These are phyloP conservation scores for Magnolia sinica DNA, from an alignment of 164 flowering plant genomes.

Conservation along the genomic window DNA sequence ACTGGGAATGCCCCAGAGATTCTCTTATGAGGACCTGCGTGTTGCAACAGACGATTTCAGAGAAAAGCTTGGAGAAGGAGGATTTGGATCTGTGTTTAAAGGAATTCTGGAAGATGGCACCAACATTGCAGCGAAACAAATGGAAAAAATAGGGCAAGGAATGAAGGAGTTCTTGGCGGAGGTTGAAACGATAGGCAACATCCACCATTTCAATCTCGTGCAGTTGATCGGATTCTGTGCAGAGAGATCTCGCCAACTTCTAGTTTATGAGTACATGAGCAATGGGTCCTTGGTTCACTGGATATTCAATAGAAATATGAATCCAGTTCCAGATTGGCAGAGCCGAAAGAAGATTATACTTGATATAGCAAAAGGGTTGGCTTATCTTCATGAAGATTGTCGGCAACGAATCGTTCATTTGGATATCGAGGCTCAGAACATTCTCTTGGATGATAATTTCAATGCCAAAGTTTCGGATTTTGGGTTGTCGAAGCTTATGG, in stretches of 20 bases:
- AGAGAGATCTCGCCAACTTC: conserved; percentile 53
- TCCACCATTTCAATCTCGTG: conserved; percentile 78
- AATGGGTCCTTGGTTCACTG: conserved; percentile 50
- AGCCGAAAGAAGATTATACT: conserved; percentile 13
- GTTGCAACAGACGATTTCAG: neutral
- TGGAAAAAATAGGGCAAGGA: conserved; percentile 66
- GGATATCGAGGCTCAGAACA: conserved; percentile 24
- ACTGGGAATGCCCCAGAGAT: neutral
- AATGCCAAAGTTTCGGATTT: conserved; percentile 27
- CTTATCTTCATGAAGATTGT: conserved; percentile 29
- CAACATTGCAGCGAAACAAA: conserved; percentile 66
- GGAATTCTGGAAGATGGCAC: conserved; percentile 4
- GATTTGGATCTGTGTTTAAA: conserved; percentile 4
- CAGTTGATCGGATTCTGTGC: conserved; percentile 77
- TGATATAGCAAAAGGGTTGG: conserved; percentile 19
- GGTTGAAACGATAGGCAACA: conserved; percentile 72
- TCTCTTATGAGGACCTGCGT: neutral
- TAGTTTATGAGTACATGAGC: conserved; percentile 77
- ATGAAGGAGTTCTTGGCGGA: conserved; percentile 83
- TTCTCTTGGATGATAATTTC: conserved; percentile 16
- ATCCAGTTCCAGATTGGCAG: conserved; percentile 15
- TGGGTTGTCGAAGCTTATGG: conserved; percentile 16
- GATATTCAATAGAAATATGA: conserved; percentile 1
- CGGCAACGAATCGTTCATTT: conserved; percentile 18
- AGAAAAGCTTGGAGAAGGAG: neutral